phyloP scores from a whole-genome alignment of 2,329 filamentous ascomycete genomes.

The Magnaporthales sp. region DNA sequence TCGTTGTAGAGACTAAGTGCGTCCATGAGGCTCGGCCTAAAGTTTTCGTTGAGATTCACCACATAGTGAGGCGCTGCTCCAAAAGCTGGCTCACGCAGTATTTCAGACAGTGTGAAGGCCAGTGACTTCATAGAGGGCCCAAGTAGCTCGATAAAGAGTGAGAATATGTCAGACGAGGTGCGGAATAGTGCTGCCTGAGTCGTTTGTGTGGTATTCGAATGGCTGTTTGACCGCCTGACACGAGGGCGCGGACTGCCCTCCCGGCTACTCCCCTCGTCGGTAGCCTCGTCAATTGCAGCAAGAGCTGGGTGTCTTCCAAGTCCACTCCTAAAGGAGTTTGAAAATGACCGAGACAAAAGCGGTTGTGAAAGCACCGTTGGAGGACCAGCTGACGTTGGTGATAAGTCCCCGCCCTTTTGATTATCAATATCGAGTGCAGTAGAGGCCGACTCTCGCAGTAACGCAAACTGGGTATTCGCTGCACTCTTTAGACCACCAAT shows the following conservation, averaged over 20 bases:
- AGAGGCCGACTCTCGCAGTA: slow-evolving; percentile 56
- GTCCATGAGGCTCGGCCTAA: slow-evolving; percentile 69
- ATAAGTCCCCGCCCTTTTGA: not conserved
- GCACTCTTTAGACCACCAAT: slow-evolving; percentile 87
- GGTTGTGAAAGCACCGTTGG: not conserved
- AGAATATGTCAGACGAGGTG: slow-evolving; percentile 77
- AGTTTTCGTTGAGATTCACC: slow-evolving; percentile 70
- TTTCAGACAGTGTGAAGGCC: slow-evolving; percentile 82
- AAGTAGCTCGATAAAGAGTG: slow-evolving; percentile 78
- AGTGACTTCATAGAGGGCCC: slow-evolving; percentile 95
- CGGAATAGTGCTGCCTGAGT: slow-evolving; percentile 27
- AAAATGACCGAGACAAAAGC: slow-evolving; percentile 16
- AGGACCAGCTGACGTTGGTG: slow-evolving; percentile 11
- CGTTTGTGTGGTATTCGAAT: not conserved
- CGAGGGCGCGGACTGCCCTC: slow-evolving; percentile 26
- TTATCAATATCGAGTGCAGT: not conserved
- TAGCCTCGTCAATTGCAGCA: slow-evolving; percentile 54
- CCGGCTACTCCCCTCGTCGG: slow-evolving; percentile 42
- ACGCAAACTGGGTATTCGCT: slow-evolving; percentile 77
- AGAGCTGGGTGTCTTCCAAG: slow-evolving; percentile 38
- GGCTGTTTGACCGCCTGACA: slow-evolving; percentile 6
- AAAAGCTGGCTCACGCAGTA: slow-evolving; percentile 82
- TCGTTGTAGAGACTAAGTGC: slow-evolving; percentile 73
- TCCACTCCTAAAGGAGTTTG: slow-evolving; percentile 27
- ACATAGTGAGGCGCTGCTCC: slow-evolving; percentile 55